A percentile compares a stretch with the other conserved stretches of the same genome.
phyloP scores from a whole-genome alignment of 352 stramenopile genomes.

The Globisporangium cylindrosporum region DNA sequence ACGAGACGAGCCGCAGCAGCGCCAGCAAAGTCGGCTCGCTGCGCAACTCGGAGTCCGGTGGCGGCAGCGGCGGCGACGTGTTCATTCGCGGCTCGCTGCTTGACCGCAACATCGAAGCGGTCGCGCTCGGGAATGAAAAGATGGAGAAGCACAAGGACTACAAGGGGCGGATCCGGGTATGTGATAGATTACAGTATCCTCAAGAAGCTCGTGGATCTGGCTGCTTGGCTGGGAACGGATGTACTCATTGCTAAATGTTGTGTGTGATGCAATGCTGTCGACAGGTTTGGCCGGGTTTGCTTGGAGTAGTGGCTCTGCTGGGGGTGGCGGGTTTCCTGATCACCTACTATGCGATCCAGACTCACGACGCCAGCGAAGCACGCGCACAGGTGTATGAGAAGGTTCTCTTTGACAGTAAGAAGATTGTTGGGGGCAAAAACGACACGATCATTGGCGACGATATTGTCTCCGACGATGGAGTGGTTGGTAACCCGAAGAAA shows the following conservation, averaged over 20 bases:
- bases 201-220: background rate
- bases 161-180: slow-evolving; percentile 24
- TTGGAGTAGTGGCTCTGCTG: slow-evolving; percentile 20
- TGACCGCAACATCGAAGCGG: slow-evolving; percentile 21
- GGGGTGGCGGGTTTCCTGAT: slow-evolving; percentile 19
- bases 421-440: slow-evolving; percentile 17
- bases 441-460: slow-evolving; percentile 7
- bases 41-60: slow-evolving; percentile 3
- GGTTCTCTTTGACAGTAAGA: slow-evolving; percentile 20
- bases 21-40: background rate
- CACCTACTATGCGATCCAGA: slow-evolving; percentile 22
- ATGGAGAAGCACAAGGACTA: slow-evolving; percentile 19
- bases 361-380: slow-evolving; percentile 13
- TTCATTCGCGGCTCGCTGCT: slow-evolving; percentile 23
- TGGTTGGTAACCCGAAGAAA: slow-evolving; percentile 66
- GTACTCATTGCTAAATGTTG: background rate
- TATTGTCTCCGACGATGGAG: slow-evolving; percentile 62
- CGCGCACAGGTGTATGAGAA: slow-evolving; percentile 19
- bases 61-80: slow-evolving; percentile 7
- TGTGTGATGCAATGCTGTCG: background rate
- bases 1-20: slow-evolving; percentile 9
- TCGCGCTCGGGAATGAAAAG: slow-evolving; percentile 4
- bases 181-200: background rate
- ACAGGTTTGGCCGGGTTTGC: slow-evolving; percentile 31
- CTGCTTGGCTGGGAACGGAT: background rate